A percentile compares a stretch with the other conserved stretches of the same genome.
phyloP scores from a whole-genome alignment of 129 eudicot genomes.

The Lonicera japonica region DNA sequence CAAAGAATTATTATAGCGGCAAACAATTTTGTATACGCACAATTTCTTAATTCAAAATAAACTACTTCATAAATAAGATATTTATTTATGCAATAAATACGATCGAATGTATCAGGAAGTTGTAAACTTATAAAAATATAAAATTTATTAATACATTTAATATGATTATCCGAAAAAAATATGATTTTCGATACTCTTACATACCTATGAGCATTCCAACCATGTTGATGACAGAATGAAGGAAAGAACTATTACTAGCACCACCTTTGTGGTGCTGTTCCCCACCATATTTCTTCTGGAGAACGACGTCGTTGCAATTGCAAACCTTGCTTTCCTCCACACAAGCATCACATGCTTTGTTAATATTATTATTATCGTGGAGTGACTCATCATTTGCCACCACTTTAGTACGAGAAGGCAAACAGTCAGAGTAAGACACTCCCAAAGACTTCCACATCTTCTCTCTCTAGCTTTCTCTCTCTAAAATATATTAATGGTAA shows the following conservation, averaged over 20 bases:
- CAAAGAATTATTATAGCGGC: no score
- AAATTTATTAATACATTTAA: no score
- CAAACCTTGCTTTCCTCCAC: constrained; percentile 27
- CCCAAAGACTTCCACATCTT: constrained; percentile 18
- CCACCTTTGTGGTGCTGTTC: constrained; percentile 9
- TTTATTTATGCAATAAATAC: background rate
- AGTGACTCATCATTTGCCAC: constrained; percentile 2
- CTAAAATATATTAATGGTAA: no score
- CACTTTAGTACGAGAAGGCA: constrained; percentile 24
- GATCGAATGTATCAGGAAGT: background rate
- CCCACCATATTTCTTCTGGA: constrained; percentile 7
- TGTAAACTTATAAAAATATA: background rate
- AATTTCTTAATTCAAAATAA: no score
- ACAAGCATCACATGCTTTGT: constrained; percentile 26
- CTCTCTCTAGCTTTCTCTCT: background rate
- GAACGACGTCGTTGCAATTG: constrained; percentile 11
- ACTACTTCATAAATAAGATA: no score
- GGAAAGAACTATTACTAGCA: constrained; percentile 39
- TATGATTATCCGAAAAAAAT: no score
- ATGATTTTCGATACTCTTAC: no score
- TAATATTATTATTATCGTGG: background rate
- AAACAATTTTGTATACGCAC: no score
- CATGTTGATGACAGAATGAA: constrained; percentile 74
- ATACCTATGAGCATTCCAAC: constrained; percentile 90
- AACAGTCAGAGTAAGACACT: constrained; percentile 8